A percentile compares a stretch with the other conserved stretches of the same genome.
phyloP scores from a whole-genome alignment of 1,284 basidiomycete genomes.

The Phylloporus sp. region DNA sequence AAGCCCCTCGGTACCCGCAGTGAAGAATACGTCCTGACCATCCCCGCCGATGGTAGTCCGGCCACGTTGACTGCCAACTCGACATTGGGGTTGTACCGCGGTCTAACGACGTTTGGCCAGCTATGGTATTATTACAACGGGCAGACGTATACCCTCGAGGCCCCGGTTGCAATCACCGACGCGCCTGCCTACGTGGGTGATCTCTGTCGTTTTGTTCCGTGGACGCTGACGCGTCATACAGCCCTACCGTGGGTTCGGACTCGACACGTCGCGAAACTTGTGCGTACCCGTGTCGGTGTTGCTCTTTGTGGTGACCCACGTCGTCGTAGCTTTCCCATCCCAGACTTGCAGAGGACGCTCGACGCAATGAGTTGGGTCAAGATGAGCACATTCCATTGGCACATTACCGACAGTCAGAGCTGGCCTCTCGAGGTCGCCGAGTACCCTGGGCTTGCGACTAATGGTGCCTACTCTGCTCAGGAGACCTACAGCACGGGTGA shows the following conservation, averaged over 20 bases:
- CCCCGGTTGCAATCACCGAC: constrained; percentile 66
- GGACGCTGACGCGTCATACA: constrained; percentile 32
- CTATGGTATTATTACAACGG: constrained; percentile 65
- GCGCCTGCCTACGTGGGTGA: constrained; percentile 66
- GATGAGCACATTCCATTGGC: constrained; percentile 73
- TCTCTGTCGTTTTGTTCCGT: neutral
- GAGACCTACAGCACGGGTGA: constrained; percentile 62
- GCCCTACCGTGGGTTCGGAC: constrained; percentile 81
- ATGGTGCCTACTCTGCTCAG: constrained; percentile 63
- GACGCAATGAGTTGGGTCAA: constrained; percentile 91
- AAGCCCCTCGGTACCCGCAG: constrained; percentile 55
- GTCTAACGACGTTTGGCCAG: constrained; percentile 83
- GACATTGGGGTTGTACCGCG: constrained; percentile 79
- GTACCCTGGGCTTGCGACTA: constrained; percentile 61
- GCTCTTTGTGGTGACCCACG: no score
- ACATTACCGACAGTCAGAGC: constrained; percentile 68
- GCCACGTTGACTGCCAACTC: constrained; percentile 72
- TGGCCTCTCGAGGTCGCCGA: constrained; percentile 67
- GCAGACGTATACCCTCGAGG: constrained; percentile 58
- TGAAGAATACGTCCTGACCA: constrained; percentile 70
- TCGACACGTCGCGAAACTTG: constrained; percentile 78
- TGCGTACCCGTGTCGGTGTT: neutral
- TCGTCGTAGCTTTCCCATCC: constrained; percentile 60
- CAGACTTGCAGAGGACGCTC: constrained; percentile 72
- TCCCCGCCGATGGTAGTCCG: constrained; percentile 62